Evolutionary conservation across 352 stramenopile genomes (phyloP), one percentile per base, ranked within the genome.

Genomic region (Ophiocytium majus): DNA sequence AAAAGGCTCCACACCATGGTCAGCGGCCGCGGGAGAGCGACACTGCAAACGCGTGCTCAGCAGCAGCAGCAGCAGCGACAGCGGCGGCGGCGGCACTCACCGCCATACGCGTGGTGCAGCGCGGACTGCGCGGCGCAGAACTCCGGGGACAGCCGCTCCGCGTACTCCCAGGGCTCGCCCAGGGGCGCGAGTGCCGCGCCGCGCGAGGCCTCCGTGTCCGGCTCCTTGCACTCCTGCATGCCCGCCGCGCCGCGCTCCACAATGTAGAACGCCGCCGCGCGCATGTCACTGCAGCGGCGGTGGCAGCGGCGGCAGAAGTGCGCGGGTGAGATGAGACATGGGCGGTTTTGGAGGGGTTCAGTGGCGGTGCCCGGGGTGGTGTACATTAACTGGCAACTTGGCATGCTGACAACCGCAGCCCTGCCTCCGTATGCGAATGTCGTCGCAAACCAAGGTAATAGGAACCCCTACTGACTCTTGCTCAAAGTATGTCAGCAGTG

Each of bases 231-330:
- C 74, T 90, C 85, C 14, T 87, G 74, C 32, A 66, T 79, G 19
- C n/a, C 71, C 0, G 63, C 28, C 33, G 63, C 66, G 28, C 23
- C 66, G 0, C 85, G 50, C 57, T 90, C 86, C 35, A 91, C 66
- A 80, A 91, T 89, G 85, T 90, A 91, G 81, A 91, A 91, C 1
- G 87, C 88, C 33, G 89, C 86, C 34, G 84, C 74, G 28, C 85
- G 85, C 89, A 91, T 91, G 17, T 87, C 28, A 23, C 57, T 66
- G 57, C 28, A 66, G n/a, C n/a, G n/a, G n/a, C n/a, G n/a, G n/a
- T n/a, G n/a, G n/a, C n/a, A n/a, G n/a, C n/a, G n/a, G n/a, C n/a
- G n/a, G n/a, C n/a, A n/a, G n/a, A n/a, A n/a, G n/a, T n/a, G n/a
- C n/a, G n/a, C n/a, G n/a, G n/a, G n/a, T n/a, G n/a, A n/a, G n/a